A percentile compares a stretch with the other conserved stretches of the same genome.
phyloP scores from a whole-genome alignment of 2,329 filamentous ascomycete genomes.

The Aureobasidium lini region DNA sequence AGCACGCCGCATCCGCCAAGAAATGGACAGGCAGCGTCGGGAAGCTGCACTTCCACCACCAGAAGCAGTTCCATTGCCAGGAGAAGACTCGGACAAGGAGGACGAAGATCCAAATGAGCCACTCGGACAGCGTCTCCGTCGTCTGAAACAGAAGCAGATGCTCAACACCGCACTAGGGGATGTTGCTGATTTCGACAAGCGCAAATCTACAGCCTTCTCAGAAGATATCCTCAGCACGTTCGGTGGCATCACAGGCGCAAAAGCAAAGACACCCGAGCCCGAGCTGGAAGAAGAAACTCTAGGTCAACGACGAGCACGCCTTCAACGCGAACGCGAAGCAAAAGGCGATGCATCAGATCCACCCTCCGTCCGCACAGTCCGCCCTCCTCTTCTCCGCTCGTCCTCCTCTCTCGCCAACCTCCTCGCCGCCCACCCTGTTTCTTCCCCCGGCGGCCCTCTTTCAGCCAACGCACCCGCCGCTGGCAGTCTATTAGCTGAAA shows the following conservation, averaged over 20 bases:
- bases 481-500: background rate
- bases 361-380: slow-evolving; percentile 27
- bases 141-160: slow-evolving; percentile 54
- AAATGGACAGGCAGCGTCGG: slow-evolving; percentile 22
- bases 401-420: slow-evolving; percentile 56
- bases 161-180: slow-evolving; percentile 37
- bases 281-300: slow-evolving; percentile 67
- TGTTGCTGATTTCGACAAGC: slow-evolving; percentile 38
- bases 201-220: slow-evolving; percentile 47
- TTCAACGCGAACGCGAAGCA: slow-evolving; percentile 60
- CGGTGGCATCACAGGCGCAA: slow-evolving; percentile 49
- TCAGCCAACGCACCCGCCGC: slow-evolving; percentile 26
- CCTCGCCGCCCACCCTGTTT: slow-evolving; percentile 47
- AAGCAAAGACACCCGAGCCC: slow-evolving; percentile 27
- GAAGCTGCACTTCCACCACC: slow-evolving; percentile 22
- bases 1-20: slow-evolving; percentile 17
- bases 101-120: slow-evolving; percentile 48
- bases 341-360: slow-evolving; percentile 12
- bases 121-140: slow-evolving; percentile 56
- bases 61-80: slow-evolving; percentile 7
- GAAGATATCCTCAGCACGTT: slow-evolving; percentile 51
- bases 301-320: slow-evolving; percentile 64
- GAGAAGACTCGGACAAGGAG: slow-evolving; percentile 25
- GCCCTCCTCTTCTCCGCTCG: slow-evolving; percentile 32
- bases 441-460: slow-evolving; percentile 16